Evolutionary conservation across 1,284 basidiomycete genomes (phyloP), one percentile per base, ranked within the genome.

Genomic region (Neonothopanus nambi): DNA sequence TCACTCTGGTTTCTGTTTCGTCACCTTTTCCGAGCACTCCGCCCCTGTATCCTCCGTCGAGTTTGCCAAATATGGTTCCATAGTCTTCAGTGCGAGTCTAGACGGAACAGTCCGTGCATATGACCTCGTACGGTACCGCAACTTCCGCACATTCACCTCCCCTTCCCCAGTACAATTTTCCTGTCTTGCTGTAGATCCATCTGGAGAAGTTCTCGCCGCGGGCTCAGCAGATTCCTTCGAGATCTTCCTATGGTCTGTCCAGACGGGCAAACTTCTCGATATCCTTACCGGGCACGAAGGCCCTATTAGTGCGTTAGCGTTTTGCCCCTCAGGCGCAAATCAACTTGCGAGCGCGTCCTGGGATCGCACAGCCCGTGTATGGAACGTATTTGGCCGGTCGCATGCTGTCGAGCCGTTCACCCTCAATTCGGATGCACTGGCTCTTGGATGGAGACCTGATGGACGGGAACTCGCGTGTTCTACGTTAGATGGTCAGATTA

Each of bases 61-160:
- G 48, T 99, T 99, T 69, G 91, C 95, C 45, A 97, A 97, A 65
- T 91, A 95, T 59, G 94, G 95, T 13, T 90, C 92, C n/a, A 51
- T 43, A 58, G 89, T 99, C 5, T 99, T 99, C 75, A 90, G 93
- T 0, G 93, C 97, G 15, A 98, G 95, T 3, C 77, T 99, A 15
- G 97, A 99, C 65, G 97, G 97, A 7, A 99, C 97, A 0, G 91
- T 99, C 26, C 87, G 97, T 52, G 97, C 96, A 2, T 99, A 91
- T 72, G 97, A 99, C 72, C 82, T 99, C 54, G 81, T 98, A 35
- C 89, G 97, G 26, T 99, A 99, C 72, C 89, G 97, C 61, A 99
- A 99, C 71, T 99, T 99, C 81, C 85, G 96, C 43, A 98, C 95
- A 0, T 97, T 99, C 72, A 98, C 96, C 1, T 95, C 94, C 0